Evolutionary conservation across 1,284 basidiomycete genomes (phyloP).

Genomic region (Omphalotus olearius): DNA sequence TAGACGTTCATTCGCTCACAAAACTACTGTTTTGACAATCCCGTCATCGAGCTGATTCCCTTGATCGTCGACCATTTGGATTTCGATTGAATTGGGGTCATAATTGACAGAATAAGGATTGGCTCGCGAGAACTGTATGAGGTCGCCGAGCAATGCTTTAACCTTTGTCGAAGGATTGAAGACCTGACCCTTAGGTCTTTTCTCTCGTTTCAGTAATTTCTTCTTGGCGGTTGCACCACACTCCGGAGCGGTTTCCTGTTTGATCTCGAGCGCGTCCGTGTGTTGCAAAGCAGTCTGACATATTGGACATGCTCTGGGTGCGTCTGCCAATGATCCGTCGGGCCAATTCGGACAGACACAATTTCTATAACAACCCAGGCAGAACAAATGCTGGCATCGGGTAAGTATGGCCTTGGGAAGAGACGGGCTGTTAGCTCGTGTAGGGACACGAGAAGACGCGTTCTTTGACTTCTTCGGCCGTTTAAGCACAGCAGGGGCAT

Average conservation of each 20-base stretch:
- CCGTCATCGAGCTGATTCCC: slow-evolving; percentile 69
- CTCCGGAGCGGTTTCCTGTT: slow-evolving; percentile 34
- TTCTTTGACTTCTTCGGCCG: slow-evolving; percentile 61
- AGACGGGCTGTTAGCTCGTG: slow-evolving; percentile 65
- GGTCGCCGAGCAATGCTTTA: slow-evolving; percentile 70
- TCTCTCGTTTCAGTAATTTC: slow-evolving; percentile 66
- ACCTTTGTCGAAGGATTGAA: slow-evolving; percentile 85
- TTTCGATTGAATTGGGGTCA: slow-evolving; percentile 64
- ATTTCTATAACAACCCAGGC: slow-evolving; percentile 75
- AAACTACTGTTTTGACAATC: slow-evolving; percentile 84
- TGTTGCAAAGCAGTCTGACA: slow-evolving; percentile 67
- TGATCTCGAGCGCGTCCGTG: slow-evolving; percentile 75
- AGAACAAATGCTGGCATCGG: slow-evolving; percentile 92
- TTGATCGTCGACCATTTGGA: slow-evolving; percentile 69
- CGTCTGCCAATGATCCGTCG: slow-evolving; percentile 45
- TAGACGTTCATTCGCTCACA: slow-evolving; percentile 50
- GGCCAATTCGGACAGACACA: slow-evolving; percentile 80
- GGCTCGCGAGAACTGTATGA: slow-evolving; percentile 68
- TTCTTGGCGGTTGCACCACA: slow-evolving; percentile 47
- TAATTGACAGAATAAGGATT: slow-evolving; percentile 88
- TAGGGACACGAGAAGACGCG: slow-evolving; percentile 55
- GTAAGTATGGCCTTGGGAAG: slow-evolving; percentile 70
- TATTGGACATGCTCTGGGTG: slow-evolving; percentile 62
- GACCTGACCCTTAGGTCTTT: slow-evolving; percentile 53
- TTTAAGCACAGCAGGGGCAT: slow-evolving; percentile 50